A percentile compares a stretch with the other conserved stretches of the same genome.
Conservation (phyloP, 352 stramenopile species). For the Pythium folliculosum region DNA sequence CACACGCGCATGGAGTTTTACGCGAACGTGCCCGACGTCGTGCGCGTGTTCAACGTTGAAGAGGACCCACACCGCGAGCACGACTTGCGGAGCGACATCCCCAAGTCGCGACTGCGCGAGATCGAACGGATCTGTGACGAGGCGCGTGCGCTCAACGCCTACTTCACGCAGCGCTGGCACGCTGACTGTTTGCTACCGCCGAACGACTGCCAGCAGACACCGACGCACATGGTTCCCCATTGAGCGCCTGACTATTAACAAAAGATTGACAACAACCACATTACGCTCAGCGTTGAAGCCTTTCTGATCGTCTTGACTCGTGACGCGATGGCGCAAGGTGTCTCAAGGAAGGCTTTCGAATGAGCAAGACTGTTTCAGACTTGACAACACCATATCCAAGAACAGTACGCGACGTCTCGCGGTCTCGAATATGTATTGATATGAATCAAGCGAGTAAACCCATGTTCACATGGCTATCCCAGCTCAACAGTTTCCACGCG, state of each 20-base stretch:
- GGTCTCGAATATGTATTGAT: too few relatives aligned
- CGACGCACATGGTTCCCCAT: background rate
- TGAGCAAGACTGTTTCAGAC: too few relatives aligned
- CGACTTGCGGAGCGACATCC: slow-evolving; percentile 48
- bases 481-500: too few relatives aligned
- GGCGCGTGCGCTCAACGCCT: slow-evolving; percentile 42
- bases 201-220: slow-evolving; percentile 2
- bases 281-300: too few relatives aligned
- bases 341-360: too few relatives aligned
- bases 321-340: too few relatives aligned
- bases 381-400: too few relatives aligned
- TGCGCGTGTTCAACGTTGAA: slow-evolving; percentile 52
- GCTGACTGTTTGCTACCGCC: slow-evolving; percentile 41
- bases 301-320: too few relatives aligned
- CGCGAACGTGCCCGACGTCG: slow-evolving; percentile 44
- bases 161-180: slow-evolving; percentile 56
- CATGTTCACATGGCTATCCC: too few relatives aligned
- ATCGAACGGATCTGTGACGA: slow-evolving; percentile 43
- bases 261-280: background rate
- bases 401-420: too few relatives aligned
- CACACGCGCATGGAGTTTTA: slow-evolving; percentile 61
- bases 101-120: slow-evolving; percentile 30
- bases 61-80: slow-evolving; percentile 42
- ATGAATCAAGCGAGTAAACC: too few relatives aligned
- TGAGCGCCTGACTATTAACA: background rate